A percentile compares a stretch with the other conserved stretches of the same genome.
These are phyloP conservation scores for Sesbania bispinosa DNA, from an alignment of 306 rosid species.

Conservation along the genomic window DNA sequence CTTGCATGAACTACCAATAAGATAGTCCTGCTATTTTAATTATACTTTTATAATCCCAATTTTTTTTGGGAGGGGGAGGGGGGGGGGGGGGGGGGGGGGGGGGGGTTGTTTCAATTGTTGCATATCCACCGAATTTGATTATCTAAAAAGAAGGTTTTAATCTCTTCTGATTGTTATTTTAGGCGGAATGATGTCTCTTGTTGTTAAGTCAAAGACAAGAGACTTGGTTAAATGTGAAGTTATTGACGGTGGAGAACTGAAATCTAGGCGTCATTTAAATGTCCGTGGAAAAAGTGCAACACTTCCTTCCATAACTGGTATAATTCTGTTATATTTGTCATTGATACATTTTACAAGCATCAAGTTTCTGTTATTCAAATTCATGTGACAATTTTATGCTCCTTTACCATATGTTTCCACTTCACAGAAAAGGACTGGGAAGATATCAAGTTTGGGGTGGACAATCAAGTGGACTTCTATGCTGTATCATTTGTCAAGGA, in stretches of 20 bases:
- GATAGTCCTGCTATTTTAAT: not conserved
- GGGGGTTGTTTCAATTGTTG: conserved; percentile 7
- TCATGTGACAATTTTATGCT: conserved; percentile 1
- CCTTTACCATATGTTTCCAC: conserved; percentile 9
- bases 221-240: conserved; percentile 79
- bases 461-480: conserved; percentile 89
- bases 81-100: too few relatives aligned
- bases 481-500: conserved; percentile 96
- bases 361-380: conserved; percentile 14
- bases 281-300: conserved; percentile 98
- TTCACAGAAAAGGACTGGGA: conserved; percentile 93
- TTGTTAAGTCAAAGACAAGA: conserved; percentile 71
- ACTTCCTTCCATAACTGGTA: conserved; percentile 96
- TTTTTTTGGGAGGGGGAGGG: too few relatives aligned
- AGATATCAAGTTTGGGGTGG: conserved; percentile 97
- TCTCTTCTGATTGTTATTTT: conserved; percentile 20
- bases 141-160: conserved; percentile 13
- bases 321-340: not conserved
- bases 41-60: not conserved
- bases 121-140: not conserved
- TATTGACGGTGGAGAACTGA: conserved; percentile 90
- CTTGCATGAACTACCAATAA: not conserved
- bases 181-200: conserved; percentile 99
- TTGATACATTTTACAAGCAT: not conserved
- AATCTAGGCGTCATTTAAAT: conserved; percentile 95